Base-by-base conservation (phyloP, 2,329 filamentous ascomycete genomes). In the Nothophaeocryptopus gaeumannii region DNA sequence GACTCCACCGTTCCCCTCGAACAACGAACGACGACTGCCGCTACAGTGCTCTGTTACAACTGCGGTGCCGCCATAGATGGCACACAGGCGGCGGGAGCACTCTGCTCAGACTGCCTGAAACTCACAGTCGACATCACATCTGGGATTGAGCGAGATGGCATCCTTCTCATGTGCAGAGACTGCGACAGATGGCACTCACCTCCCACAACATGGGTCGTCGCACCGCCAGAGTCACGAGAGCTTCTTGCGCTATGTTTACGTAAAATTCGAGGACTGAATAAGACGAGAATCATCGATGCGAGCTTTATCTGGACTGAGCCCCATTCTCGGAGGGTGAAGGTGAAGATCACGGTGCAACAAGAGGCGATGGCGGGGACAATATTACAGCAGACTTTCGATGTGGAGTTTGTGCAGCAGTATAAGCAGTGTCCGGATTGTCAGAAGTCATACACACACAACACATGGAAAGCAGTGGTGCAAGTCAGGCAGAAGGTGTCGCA, bases 231-330 rank as follows among this genome's bases (percentile, higher is more conserved):
- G 72, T 96, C 89, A 37, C 84, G 91, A 72, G 93, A 99, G 74
- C 79, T 99, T 50, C 79, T 99, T 45, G 91, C 93, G 5, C 75
- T 99, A 39, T 99, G 93, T 71, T 77, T 99, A 59, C 85, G 89
- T 67, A 95, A 93, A 71, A 74, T 99, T 56, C 79, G 88, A 57
- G 91, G 91, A 29, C 74, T 99, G 56, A 83, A 85, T 69, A 95
- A 93, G 75, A 88, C 95, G 60, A 82, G 93, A 54, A 93, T 99
- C 64, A 91, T 96, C 64, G 93, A 99, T 68, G 93, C 93, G 39
- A 88, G 84, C 63, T 99, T 97, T 68, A 88, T 97, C 67, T 99
- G 93, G 93, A 99, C 93, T 1, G 93, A 99, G 72, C 92, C 93
- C 9, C 93, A 99, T 74, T 96, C 91, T 63, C 80, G 89, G 66